Conservation (phyloP, 140 eudicot genomes). For the Cichorium intybus region DNA sequence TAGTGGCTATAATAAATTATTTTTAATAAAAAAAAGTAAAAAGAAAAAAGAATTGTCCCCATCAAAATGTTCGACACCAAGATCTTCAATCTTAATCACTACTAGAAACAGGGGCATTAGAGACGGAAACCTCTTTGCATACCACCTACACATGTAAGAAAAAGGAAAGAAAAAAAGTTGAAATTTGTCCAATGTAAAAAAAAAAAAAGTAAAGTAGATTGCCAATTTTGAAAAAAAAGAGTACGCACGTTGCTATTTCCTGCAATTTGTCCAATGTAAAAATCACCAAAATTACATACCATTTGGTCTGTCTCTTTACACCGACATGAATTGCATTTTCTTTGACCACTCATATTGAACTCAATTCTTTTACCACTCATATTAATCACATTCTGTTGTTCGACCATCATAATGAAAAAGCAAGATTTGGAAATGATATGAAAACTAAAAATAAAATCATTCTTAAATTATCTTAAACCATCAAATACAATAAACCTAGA, state of each 20-base stretch:
- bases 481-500: background rate
- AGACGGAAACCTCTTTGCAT: slow-evolving; percentile 65
- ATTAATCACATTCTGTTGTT: slow-evolving; percentile 65
- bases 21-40: background rate
- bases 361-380: slow-evolving; percentile 64
- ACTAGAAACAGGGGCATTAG: slow-evolving; percentile 63
- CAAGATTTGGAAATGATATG: slow-evolving; percentile 52
- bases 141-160: slow-evolving; percentile 73
- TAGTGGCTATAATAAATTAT: background rate
- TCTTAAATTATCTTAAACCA: slow-evolving; percentile 4
- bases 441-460: slow-evolving; percentile 31
- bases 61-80: no score
- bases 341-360: no score
- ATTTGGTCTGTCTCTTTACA: slow-evolving; percentile 57
- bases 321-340: slow-evolving; percentile 67
- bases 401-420: slow-evolving; percentile 75
- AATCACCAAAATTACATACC: slow-evolving; percentile 40
- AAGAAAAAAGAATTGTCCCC: slow-evolving; percentile 37
- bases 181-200: background rate
- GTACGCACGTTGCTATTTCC: no score
- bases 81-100: slow-evolving; percentile 76
- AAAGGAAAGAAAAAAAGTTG: background rate
- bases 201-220: no score
- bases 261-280: background rate
- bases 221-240: no score